A percentile compares a stretch with the other conserved stretches of the same genome.
Evolutionary conservation across 768 basidiomycete species (phyloP).

Genomic region (Sporobolomyces roseus): DNA sequence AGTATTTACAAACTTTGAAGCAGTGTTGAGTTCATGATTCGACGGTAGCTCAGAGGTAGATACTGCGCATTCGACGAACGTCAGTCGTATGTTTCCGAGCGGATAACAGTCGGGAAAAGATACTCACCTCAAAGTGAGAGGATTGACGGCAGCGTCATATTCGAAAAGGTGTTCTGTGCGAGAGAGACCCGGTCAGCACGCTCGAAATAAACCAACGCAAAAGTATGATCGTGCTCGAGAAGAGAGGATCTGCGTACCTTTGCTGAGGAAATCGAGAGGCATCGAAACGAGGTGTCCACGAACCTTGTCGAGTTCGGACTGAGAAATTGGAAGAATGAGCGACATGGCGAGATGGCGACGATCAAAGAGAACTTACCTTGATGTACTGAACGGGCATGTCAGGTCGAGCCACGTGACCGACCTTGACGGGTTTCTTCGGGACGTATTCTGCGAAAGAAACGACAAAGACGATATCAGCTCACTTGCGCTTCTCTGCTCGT

Average conservation of each 20-base stretch:
- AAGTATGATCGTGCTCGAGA: neutral
- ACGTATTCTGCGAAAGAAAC: conserved; percentile 7
- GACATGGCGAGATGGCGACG: neutral
- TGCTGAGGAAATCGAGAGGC: conserved; percentile 43
- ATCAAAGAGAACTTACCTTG: conserved; percentile 19
- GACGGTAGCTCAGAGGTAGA: conserved; percentile 21
- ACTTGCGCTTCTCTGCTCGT: too few species aligned
- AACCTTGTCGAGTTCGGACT: conserved; percentile 33
- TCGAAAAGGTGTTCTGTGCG: conserved; percentile 9
- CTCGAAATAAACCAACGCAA: neutral
- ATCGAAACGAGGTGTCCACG: conserved; percentile 40
- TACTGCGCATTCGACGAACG: neutral
- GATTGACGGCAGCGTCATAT: conserved; percentile 31
- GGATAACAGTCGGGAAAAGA: neutral
- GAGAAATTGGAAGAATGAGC: neutral
- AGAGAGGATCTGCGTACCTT: conserved; percentile 9
- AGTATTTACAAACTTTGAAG: too few species aligned
- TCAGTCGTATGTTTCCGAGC: neutral
- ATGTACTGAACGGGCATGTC: conserved; percentile 36
- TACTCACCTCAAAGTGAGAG: conserved; percentile 21
- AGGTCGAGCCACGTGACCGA: conserved; percentile 29
- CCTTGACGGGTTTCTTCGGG: conserved; percentile 36
- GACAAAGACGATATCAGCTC: too few species aligned
- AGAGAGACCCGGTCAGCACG: too few species aligned
- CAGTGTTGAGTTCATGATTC: too few species aligned